Evolutionary conservation across 2,329 filamentous ascomycete species (phyloP), one percentile per base, ranked within the genome.

Genomic region (Pyricularia pennisetigena): DNA sequence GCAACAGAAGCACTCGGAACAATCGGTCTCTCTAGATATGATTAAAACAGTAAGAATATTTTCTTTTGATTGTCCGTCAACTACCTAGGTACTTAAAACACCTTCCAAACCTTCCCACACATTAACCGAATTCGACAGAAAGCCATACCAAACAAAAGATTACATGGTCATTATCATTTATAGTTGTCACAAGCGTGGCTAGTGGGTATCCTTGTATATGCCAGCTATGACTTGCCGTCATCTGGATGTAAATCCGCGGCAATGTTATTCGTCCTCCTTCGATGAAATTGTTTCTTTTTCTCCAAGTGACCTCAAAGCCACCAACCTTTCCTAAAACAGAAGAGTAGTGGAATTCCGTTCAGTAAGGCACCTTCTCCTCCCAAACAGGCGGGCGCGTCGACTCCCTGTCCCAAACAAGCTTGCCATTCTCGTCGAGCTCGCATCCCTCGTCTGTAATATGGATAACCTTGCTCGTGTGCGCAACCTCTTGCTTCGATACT

Each of bases 361-460:
- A 79, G 68, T 76, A 79, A 28, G 74, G 69, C 41, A 78, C 69
- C 73, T 78, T 76, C 72, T 78, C 76, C 70, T 74, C 73, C 76
- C 76, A 79, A 1, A 79, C 72, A 2, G 78, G 78, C 16, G 77
- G 77, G 24, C 75, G 69, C 7, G 74, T 72, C 4, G 70, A 69
- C 69, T 78, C 76, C 29, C 71, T 72, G 57, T 79, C 78, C 78
- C 78, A 79, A 1, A 72, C 71, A 20, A 79, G 68, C 68, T 76
- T 74, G 76, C 88, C 88, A 80, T 92, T 90, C 72, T 91, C 90
- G 73, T 90, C 83, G 66, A 94, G 78, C 66, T 80, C 84, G 63
- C 90, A 90, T 23, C 89, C 90, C 72, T 92, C 90, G 72, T 97
- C 93, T 0, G 91, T 94, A 71, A 96, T 94, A 1, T 89, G 86